phyloP scores from a whole-genome alignment of 208 protist genomes.

The Leishmania braziliensis region DNA sequence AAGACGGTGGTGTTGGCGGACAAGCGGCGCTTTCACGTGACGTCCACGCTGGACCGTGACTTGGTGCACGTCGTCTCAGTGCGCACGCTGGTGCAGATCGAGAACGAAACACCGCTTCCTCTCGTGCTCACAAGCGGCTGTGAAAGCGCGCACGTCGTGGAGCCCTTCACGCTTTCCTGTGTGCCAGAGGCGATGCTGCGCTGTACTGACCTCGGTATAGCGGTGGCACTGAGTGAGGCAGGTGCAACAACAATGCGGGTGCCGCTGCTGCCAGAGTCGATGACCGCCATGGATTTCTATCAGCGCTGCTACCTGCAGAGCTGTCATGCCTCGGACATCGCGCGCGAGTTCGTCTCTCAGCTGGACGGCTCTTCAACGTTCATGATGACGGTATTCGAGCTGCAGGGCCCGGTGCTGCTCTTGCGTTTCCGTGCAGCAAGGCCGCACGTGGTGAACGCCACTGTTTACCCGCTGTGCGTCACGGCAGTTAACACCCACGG shows the following conservation, averaged over 20 bases:
- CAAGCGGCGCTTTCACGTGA: constrained; percentile 31
- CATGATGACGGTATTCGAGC: constrained; percentile 27
- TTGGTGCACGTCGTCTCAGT: constrained; percentile 16
- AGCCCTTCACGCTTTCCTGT: constrained; percentile 26
- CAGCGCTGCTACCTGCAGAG: constrained; percentile 21
- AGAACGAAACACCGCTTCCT: constrained; percentile 31
- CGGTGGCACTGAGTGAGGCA: neutral
- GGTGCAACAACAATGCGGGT: constrained; percentile 19
- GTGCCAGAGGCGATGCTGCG: constrained; percentile 34
- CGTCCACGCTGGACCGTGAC: constrained; percentile 10
- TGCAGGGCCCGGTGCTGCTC: constrained; percentile 24
- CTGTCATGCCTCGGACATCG: constrained; percentile 10
- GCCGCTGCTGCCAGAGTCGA: constrained; percentile 24
- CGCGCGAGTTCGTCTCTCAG: constrained; percentile 33
- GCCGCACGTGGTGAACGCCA: constrained; percentile 31
- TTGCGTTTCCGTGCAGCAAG: constrained; percentile 22
- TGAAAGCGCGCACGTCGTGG: constrained; percentile 17
- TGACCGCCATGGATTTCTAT: constrained; percentile 24
- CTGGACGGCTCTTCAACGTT: constrained; percentile 32
- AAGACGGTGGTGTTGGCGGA: constrained; percentile 18
- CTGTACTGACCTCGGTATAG: constrained; percentile 26
- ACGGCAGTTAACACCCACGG: constrained; percentile 21
- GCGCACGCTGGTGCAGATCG: constrained; percentile 31
- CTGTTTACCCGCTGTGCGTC: constrained; percentile 23
- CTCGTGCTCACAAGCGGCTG: constrained; percentile 22